Conservation (phyloP, 306 rosid genomes). For the Cucumis cinereus region DNA sequence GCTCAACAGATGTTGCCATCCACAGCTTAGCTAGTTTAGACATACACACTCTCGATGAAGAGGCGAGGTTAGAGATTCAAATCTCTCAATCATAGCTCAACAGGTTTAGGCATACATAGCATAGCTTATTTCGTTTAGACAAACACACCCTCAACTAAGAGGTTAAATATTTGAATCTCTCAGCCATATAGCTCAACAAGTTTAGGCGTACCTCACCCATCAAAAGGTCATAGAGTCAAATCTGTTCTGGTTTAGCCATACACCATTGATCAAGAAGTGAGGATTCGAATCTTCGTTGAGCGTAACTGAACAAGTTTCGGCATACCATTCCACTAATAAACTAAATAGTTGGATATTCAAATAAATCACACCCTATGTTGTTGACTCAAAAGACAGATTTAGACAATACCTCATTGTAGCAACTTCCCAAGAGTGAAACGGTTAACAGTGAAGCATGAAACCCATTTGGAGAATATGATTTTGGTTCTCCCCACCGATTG, state of each 20-base stretch:
- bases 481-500: slow-evolving; percentile 72
- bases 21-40: no score
- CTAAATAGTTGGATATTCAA: neutral
- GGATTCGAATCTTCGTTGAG: no score
- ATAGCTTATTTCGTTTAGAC: no score
- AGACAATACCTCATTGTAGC: slow-evolving; percentile 44
- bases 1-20: no score
- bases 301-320: no score
- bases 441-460: slow-evolving; percentile 51
- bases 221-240: neutral
- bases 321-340: no score
- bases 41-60: neutral
- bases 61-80: neutral
- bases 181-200: neutral
- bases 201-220: no score
- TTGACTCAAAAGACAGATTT: neutral
- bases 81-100: no score
- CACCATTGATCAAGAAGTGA: neutral
- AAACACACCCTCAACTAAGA: neutral
- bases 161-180: no score
- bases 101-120: neutral
- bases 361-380: no score
- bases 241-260: neutral
- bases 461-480: slow-evolving; percentile 39
- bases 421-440: slow-evolving; percentile 41